These are phyloP conservation scores for Leucogyrophana mollusca DNA, from an alignment of 768 basidiomycete genomes.

Conservation along the genomic window DNA sequence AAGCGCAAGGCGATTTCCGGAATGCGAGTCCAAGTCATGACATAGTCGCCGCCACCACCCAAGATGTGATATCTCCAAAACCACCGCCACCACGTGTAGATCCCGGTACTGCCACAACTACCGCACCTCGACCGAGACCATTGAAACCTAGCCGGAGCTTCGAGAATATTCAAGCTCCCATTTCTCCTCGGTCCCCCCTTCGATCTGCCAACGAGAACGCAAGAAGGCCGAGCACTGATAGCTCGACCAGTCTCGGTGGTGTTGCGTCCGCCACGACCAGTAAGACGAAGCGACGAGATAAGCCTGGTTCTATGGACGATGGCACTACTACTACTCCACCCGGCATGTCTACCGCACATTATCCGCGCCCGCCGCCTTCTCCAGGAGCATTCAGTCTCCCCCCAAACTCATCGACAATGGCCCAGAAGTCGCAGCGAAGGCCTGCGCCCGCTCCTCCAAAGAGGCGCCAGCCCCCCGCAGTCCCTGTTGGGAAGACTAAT, in stretches of 20 bases:
- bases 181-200: slow-evolving; percentile 22
- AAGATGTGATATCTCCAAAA: slow-evolving; percentile 26
- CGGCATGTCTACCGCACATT: slow-evolving; percentile 14
- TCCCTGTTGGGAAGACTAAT: slow-evolving; percentile 51
- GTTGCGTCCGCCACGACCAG: slow-evolving; percentile 24
- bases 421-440: slow-evolving; percentile 35
- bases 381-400: slow-evolving; percentile 15
- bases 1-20: slow-evolving; percentile 28
- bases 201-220: slow-evolving; percentile 34
- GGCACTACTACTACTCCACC: slow-evolving; percentile 12
- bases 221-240: slow-evolving; percentile 41
- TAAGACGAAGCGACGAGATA: slow-evolving; percentile 21
- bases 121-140: slow-evolving; percentile 37
- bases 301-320: slow-evolving; percentile 25
- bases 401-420: slow-evolving; percentile 15
- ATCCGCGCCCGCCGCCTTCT: slow-evolving; percentile 15
- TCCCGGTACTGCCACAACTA: slow-evolving; percentile 14
- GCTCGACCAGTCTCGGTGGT: slow-evolving; percentile 28
- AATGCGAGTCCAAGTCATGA: slow-evolving; percentile 46
- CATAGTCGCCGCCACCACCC: slow-evolving; percentile 35
- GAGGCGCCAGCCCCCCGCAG: slow-evolving; percentile 70
- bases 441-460: slow-evolving; percentile 70
- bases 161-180: slow-evolving; percentile 47
- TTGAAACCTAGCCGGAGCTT: slow-evolving; percentile 67
- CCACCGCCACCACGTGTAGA: slow-evolving; percentile 12